These are phyloP conservation scores for Baorangia bicolor DNA, from an alignment of 768 basidiomycete genomes.

Conservation along the genomic window DNA sequence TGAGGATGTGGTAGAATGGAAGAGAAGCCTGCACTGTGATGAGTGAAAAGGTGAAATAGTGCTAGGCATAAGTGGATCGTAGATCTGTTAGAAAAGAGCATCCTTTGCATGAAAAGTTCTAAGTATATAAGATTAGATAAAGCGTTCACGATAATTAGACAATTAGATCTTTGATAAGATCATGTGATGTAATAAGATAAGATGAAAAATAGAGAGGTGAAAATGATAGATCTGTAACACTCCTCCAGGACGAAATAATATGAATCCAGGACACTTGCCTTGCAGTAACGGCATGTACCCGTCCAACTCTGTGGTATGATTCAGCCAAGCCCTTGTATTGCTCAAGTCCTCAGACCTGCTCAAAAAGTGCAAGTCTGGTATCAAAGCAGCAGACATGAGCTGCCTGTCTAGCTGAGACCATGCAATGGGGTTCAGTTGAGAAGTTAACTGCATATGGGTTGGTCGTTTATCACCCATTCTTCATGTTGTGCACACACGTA, in stretches of 20 bases:
- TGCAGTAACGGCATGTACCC: not conserved
- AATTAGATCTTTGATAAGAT: too few species aligned
- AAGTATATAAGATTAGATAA: too few species aligned
- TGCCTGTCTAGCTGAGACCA: not conserved
- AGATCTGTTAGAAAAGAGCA: too few species aligned
- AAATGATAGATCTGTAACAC: too few species aligned
- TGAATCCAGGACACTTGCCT: slow-evolving; percentile 7
- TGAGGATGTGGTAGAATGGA: too few species aligned
- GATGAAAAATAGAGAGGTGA: too few species aligned
- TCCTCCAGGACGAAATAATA: slow-evolving; percentile 3
- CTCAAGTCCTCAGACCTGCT: not conserved
- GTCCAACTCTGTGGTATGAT: not conserved
- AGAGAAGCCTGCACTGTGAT: too few species aligned
- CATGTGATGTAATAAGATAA: too few species aligned
- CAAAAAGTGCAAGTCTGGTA: not conserved
- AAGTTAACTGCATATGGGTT: not conserved
- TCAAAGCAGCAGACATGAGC: not conserved
- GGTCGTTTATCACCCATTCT: not conserved
- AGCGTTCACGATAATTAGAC: too few species aligned
- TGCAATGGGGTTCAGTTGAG: not conserved
- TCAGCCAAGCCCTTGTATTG: not conserved
- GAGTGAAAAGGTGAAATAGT: too few species aligned
- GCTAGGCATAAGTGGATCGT: too few species aligned
- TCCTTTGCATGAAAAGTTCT: too few species aligned
- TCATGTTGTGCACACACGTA: not conserved